Evolutionary conservation across 2,329 filamentous ascomycete species (phyloP).

Genomic region (Claviceps cyperi): DNA sequence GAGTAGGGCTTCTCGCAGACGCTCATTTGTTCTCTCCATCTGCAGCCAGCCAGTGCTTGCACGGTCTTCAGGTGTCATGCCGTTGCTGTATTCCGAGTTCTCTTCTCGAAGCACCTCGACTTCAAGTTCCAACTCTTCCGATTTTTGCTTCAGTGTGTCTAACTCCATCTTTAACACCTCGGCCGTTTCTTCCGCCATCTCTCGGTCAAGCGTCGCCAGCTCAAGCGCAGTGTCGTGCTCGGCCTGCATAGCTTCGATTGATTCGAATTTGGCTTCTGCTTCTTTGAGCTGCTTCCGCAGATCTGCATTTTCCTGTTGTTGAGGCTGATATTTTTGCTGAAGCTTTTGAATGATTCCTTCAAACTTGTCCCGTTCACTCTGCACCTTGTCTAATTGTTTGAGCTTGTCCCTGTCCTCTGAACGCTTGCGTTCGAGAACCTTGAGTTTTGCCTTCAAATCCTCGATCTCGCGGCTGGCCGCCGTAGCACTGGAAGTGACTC

Average conservation of each 20-base stretch:
- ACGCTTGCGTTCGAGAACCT: conserved; percentile 76
- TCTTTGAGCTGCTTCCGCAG: conserved; percentile 68
- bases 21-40: conserved; percentile 80
- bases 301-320: conserved; percentile 65
- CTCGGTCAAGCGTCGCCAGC: conserved; percentile 74
- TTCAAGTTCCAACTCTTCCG: conserved; percentile 78
- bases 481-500: conserved; percentile 33
- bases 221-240: conserved; percentile 80
- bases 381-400: conserved; percentile 61
- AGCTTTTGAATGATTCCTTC: conserved; percentile 81
- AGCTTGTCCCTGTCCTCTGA: conserved; percentile 74
- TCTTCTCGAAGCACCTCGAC: conserved; percentile 78
- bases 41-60: conserved; percentile 80
- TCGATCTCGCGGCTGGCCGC: conserved; percentile 57
- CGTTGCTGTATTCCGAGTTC: conserved; percentile 67
- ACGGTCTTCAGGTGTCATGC: conserved; percentile 78
- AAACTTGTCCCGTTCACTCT: conserved; percentile 63
- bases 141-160: conserved; percentile 57
- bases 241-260: conserved; percentile 54
- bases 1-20: conserved; percentile 72
- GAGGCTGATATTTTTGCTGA: conserved; percentile 74
- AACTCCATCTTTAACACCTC: conserved; percentile 72
- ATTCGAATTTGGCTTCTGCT: conserved; percentile 51
- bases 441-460: conserved; percentile 75
- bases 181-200: conserved; percentile 90